These are phyloP conservation scores for Quercus cerris DNA, from an alignment of 306 rosid genomes.

Conservation along the genomic window DNA sequence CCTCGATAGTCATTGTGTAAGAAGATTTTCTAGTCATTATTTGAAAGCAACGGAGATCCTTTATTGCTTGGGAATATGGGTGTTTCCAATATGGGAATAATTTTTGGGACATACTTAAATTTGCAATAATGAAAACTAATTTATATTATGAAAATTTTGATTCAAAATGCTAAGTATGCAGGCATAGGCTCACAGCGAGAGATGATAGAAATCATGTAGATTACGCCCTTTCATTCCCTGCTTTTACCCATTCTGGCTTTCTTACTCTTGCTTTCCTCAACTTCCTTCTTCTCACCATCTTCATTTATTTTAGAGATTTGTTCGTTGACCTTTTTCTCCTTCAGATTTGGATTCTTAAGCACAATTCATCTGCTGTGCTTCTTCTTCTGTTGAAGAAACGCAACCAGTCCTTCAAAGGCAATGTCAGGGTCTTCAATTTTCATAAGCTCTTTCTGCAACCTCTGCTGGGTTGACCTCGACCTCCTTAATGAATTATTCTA, in stretches of 20 bases:
- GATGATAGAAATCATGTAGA: neutral
- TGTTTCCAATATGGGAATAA: no score
- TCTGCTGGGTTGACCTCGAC: constrained; percentile 29
- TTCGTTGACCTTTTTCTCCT: neutral
- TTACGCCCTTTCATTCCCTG: neutral
- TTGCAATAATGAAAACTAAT: neutral
- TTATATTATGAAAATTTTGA: neutral
- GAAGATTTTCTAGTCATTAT: no score
- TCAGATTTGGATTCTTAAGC: neutral
- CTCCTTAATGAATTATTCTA: constrained; percentile 19
- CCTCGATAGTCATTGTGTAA: no score
- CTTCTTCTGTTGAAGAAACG: constrained; percentile 16
- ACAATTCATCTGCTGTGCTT: constrained; percentile 1
- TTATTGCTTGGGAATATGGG: no score
- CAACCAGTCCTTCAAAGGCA: constrained; percentile 19
- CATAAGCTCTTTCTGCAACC: constrained; percentile 33
- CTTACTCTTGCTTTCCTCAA: neutral
- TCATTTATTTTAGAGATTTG: neutral
- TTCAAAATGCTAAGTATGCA: neutral
- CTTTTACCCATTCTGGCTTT: neutral
- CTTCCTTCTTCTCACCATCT: neutral
- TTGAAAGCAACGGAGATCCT: no score
- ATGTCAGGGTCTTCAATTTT: constrained; percentile 19
- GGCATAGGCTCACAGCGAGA: no score
- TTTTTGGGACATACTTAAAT: neutral